Conservation (phyloP, 2,329 filamentous ascomycete species). For the Trichoderma sp. region DNA sequence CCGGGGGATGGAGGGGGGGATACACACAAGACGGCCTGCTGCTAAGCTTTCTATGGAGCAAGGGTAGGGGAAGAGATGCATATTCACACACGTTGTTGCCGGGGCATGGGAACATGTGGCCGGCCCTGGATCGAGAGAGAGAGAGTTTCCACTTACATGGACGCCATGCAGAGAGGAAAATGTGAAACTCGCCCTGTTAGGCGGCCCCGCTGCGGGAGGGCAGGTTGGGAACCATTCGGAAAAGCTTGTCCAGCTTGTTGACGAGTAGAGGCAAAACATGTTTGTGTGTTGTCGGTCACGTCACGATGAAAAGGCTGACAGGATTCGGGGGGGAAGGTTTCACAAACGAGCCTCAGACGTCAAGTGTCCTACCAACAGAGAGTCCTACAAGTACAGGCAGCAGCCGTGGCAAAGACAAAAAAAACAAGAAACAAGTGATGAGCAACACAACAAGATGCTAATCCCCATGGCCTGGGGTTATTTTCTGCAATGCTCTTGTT, state of each 20-base stretch:
- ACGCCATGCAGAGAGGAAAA: not conserved
- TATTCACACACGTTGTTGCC: not conserved
- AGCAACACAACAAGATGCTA: not conserved
- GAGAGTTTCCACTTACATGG: not conserved
- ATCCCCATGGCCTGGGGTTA: not conserved
- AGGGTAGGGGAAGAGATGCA: not conserved
- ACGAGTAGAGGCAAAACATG: not conserved
- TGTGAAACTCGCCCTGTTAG: not conserved
- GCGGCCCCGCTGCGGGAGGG: slow-evolving; percentile 1
- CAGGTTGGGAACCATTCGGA: not conserved
- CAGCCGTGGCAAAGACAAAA: not conserved
- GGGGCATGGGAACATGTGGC: not conserved
- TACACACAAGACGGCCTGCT: not conserved
- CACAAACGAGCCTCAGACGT: not conserved
- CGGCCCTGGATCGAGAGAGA: not conserved
- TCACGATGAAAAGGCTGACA: not conserved
- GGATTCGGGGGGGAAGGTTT: not conserved
- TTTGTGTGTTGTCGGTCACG: not conserved
- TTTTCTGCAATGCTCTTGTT: not conserved
- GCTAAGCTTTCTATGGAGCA: not conserved
- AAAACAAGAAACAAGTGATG: not conserved
- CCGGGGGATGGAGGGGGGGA: not conserved
- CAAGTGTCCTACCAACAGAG: not conserved
- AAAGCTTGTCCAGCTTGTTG: not conserved
- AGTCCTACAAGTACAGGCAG: not conserved